Percentiles rank a stretch among this genome's conserved stretches.
phyloP scores from a whole-genome alignment of 129 eudicot genomes.

The Logfia minima region DNA sequence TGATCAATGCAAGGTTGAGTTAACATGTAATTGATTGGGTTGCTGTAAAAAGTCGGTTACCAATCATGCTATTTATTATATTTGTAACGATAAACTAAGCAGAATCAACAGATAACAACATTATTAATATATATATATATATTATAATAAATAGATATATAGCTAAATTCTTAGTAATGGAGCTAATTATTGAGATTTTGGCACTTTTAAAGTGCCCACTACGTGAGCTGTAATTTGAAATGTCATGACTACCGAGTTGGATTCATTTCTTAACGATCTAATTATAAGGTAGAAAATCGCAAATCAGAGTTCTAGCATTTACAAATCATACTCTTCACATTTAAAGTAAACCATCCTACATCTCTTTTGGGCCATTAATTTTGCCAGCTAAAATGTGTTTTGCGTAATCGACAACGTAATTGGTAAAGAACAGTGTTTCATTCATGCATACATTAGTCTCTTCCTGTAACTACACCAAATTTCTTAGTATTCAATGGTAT shows the following conservation, averaged over 20 bases:
- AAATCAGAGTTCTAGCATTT: not conserved
- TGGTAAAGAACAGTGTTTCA: not conserved
- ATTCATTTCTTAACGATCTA: too few species aligned
- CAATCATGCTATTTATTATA: not conserved
- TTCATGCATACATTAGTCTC: not conserved
- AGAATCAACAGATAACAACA: not conserved
- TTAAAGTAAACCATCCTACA: not conserved
- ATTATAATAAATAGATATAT: not conserved
- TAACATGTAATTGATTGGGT: not conserved
- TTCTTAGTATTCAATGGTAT: not conserved
- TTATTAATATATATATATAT: not conserved
- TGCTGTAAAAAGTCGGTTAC: not conserved
- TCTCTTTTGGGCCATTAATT: not conserved
- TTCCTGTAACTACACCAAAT: not conserved
- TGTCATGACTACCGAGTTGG: too few species aligned
- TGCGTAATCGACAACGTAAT: not conserved
- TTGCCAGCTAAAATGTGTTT: not conserved
- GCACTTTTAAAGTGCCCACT: not conserved
- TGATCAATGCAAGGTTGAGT: not conserved
- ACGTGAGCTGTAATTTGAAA: slow-evolving; percentile 9
- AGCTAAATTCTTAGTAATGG: not conserved
- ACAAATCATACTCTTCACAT: not conserved
- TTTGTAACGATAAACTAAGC: not conserved
- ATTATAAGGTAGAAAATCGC: too few species aligned
- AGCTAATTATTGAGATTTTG: not conserved